phyloP scores from a whole-genome alignment of 164 flowering plant genomes.

The Umbellularia californica region DNA sequence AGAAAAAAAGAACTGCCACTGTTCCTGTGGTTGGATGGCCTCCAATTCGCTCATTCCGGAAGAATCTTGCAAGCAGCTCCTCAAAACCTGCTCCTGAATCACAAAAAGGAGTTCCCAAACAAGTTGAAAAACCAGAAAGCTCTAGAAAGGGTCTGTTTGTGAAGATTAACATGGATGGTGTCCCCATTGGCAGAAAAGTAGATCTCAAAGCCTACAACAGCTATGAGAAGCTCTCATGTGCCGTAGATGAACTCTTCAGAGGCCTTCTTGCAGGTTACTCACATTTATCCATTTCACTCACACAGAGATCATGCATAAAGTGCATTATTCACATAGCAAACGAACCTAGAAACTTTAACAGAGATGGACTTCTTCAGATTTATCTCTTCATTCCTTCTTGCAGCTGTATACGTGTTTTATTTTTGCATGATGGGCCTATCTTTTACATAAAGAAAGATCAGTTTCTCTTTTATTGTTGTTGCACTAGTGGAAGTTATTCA shows the following conservation, averaged over 20 bases:
- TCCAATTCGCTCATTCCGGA: conserved; percentile 83
- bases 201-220: conserved; percentile 73
- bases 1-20: conserved; percentile 52
- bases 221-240: conserved; percentile 73
- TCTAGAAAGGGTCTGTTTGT: conserved; percentile 56
- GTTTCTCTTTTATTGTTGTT: not conserved
- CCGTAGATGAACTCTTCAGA: conserved; percentile 88
- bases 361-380: not conserved
- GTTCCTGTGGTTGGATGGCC: conserved; percentile 98
- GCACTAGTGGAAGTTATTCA: not conserved
- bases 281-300: not conserved
- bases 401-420: no score
- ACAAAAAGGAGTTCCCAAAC: conserved; percentile 26
- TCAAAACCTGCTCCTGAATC: conserved; percentile 45
- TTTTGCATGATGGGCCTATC: not conserved
- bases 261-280: conserved; percentile 85
- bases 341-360: not conserved
- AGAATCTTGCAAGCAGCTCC: conserved; percentile 65
- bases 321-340: not conserved
- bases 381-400: not conserved
- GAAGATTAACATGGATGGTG: conserved; percentile 97
- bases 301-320: not conserved
- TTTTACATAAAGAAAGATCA: no score
- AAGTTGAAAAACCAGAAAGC: conserved; percentile 28
- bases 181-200: conserved; percentile 93